Evolutionary conservation across 129 eudicot genomes (phyloP), one percentile per base, ranked within the genome.

Genomic region (Apium graveolens): DNA sequence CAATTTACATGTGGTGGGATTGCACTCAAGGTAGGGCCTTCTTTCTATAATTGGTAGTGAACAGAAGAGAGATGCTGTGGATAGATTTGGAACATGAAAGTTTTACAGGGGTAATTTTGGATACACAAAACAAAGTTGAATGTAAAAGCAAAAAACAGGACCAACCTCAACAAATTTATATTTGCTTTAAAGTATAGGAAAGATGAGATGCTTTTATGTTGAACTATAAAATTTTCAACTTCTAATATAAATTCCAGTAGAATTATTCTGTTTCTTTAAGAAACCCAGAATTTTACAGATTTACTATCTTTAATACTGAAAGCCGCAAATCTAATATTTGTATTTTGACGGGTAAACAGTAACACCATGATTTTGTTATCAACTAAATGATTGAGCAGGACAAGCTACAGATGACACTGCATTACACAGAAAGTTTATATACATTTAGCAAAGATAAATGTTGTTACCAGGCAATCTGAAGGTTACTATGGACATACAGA

Each of bases 171-270:
- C 80, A 27, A 60, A 77, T 35, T 77, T 26, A 24, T 37, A 12
- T 18, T 76, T 41, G 80, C 80, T 77, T 77, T 8, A 9, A 77
- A 29, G 80, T 42, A n/a, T 41, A 63, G 80, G 14, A 77, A 60
- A 60, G 73, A 38, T 60, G 49, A 77, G 73, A 77, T 37, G 73
- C 73, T 77, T 60, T 48, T 34, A 29, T 34, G 29, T 48, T 24
- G 16, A 14, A 34, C 73, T 32, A 1, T 4, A 18, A 31, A 32
- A 11, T n/a, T 16, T 44, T 18, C 57, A 2, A 10, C 42, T 27
- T 20, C 5, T 38, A 38, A 38, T 38, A 5, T 38, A 27, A 41
- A n/a, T 69, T 55, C 80, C 39, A 60, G 11, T 53, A 7, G 7
- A 21, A 7, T 2, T 55, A 55, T 31, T 55, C 68, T 57, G 66